Percentiles rank a stretch among this genome's conserved stretches.
These are phyloP conservation scores for Macrolepiota fuliginosa DNA, from an alignment of 768 basidiomycete species.

Conservation along the genomic window DNA sequence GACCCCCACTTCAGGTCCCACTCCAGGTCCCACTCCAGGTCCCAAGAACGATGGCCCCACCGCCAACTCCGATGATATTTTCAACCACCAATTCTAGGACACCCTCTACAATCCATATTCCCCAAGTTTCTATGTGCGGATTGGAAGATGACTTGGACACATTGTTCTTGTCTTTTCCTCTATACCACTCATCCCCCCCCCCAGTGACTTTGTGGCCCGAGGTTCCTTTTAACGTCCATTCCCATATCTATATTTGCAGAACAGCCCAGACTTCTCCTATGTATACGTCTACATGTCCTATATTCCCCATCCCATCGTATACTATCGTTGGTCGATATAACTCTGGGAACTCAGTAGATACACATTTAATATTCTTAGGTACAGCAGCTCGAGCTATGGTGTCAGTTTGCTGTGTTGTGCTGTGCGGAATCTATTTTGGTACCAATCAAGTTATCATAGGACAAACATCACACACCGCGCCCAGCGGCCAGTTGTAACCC, in stretches of 20 bases:
- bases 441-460: not conserved
- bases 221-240: not conserved
- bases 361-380: not conserved
- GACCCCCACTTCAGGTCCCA: conserved; percentile 8
- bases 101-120: not conserved
- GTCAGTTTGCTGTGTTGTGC: not conserved
- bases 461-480: not conserved
- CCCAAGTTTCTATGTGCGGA: not conserved
- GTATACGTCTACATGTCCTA: not conserved
- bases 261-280: not conserved
- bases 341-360: not conserved
- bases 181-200: not conserved
- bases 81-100: conserved; percentile 63
- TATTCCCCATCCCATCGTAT: not conserved
- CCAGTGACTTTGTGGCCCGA: not conserved
- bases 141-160: not conserved
- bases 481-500: not conserved
- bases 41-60: conserved; percentile 18
- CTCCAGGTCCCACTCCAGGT: conserved; percentile 8
- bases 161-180: not conserved
- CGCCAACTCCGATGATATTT: conserved; percentile 47
- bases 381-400: not conserved
- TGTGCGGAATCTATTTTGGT: not conserved
- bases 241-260: not conserved
- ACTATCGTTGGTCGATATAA: not conserved